Evolutionary conservation across 768 basidiomycete species (phyloP), one percentile per base, ranked within the genome.

Genomic region (Neoboletus magnificus): DNA sequence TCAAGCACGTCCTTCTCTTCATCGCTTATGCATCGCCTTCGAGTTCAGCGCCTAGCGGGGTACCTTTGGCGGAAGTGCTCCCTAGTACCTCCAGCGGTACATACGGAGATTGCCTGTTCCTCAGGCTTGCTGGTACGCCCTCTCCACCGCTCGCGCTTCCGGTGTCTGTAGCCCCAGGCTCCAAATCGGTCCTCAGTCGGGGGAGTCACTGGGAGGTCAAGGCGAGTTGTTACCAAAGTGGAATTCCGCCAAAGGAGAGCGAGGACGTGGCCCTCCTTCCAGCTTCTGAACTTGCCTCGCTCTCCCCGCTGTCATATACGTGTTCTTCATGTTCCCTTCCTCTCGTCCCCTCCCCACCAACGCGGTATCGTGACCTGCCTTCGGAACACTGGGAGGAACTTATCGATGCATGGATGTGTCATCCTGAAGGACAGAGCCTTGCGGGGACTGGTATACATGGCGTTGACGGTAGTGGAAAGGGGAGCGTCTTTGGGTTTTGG

Each of bases 381-480:
- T 94, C 91, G 5, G 95, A 98, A 67, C 89, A 98, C 64, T 98
- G 96, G 96, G 88, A 93, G 59, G 96, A 98, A 69, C 84, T 98
- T 16, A 84, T 98, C 20, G 96, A 98, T 59, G 89, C 94, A 8
- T 98, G 96, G 96, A 93, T 98, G 89, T 98, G 96, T 64, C 96
- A 98, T 71, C 71, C 85, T 10, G 93, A 97, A 65, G 68, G 59
- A 33, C 93, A 96, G 74, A 85, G 82, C 41, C 75, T 98, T 47
- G 72, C 81, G 48, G 77, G 81, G 57, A 80, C 80, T 59, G 76
- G 79, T 2, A 59, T 76, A 73, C 47, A 56, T 15, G 48, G 53
- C 2, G 22, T 18, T 11, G 43, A 53, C 3, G 50, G 42, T 22
- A 48, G 48, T 39, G 40, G 52, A 25, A 55, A 71, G 76, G 74